A percentile compares a stretch with the other conserved stretches of the same genome.
Conservation (phyloP, 139 green algal genomes). For the Chlamydomonas sphaeroides region DNA sequence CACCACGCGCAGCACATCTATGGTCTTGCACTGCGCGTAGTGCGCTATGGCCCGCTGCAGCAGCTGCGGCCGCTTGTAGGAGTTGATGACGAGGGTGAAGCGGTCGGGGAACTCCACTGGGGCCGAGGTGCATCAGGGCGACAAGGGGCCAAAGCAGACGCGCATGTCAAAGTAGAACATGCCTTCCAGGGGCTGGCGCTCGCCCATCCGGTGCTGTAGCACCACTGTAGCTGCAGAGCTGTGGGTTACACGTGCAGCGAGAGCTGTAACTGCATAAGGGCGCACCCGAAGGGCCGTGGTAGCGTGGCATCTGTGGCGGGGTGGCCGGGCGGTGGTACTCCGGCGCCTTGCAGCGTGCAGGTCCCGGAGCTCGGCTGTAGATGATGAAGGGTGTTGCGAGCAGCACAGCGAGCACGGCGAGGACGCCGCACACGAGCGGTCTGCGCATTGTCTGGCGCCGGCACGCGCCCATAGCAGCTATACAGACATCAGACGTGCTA, state of each 20-base stretch:
- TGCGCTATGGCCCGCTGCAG: conserved; percentile 53
- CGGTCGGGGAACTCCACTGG: conserved; percentile 40
- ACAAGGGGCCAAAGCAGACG: too few species aligned
- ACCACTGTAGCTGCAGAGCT: too few species aligned
- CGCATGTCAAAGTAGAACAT: too few species aligned
- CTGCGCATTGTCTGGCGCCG: too few species aligned
- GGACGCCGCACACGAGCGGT: too few species aligned
- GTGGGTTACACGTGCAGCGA: too few species aligned
- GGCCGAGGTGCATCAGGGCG: too few species aligned
- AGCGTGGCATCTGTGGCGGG: neutral
- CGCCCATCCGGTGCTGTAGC: too few species aligned
- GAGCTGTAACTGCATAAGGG: too few species aligned
- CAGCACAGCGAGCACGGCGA: neutral
- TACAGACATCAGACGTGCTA: too few species aligned
- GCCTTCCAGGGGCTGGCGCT: too few species aligned
- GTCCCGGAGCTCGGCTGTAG: neutral
- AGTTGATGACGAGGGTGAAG: conserved; percentile 67
- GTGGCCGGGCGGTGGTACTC: neutral
- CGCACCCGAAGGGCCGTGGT: conserved; percentile 19
- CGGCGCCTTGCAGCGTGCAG: neutral
- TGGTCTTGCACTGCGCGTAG: conserved; percentile 51
- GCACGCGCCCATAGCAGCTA: too few species aligned
- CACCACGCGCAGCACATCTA: conserved; percentile 56
- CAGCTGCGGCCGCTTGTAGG: conserved; percentile 55
- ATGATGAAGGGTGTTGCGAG: neutral